Base-by-base conservation (phyloP, 2,329 filamentous ascomycete genomes). In the Rhynchosporium secalis region DNA sequence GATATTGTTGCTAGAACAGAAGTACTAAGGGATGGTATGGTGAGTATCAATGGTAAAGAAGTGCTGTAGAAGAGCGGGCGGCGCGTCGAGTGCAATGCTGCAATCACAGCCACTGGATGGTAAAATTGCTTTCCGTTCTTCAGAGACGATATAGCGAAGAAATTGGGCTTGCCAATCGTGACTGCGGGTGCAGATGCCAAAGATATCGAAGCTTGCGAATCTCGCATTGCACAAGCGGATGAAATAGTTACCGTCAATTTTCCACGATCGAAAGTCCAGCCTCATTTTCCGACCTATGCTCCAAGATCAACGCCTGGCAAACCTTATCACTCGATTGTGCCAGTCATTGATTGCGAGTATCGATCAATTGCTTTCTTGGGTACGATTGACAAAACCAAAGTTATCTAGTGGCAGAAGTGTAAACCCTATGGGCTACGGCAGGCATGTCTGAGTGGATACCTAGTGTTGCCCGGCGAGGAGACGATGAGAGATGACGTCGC, bases 241-340 rank as follows among this genome's bases (percentile, higher is more conserved):
- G 62, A 66, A 28, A 52, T 65, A 28, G 64, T 71, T 28, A 61
- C 69, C 26, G 60, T 43, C 15, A 67, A 65, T 15, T 72, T 70
- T 58, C 64, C 69, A 31, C 69, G 69, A 62, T 65, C 71, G 40
- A 57, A 65, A 52, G 65, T 66, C 20, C 68, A 67, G 8, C 69
- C 69, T 9, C 29, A 12, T 2, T 54, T 58, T 38, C 58, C 51
- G 13, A 9, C 47, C 3, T 49, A 28, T 28, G 15, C 36, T 10
- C 38, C 52, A 31, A 61, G 52, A 33, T 58, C 58, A 29, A 64
- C 62, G 43, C 62, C 58, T 5, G 47, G 43, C 12, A 41, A 31
- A 15, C 47, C 61, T 3, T 56, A 61, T 52, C 48, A 49, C 3
- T 33, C 41, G 5, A 61, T 61, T 3, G 31, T 45, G 9, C 58